Conservation (phyloP, 1,139 yeast genomes). For the Oligophagozyma castellii region DNA sequence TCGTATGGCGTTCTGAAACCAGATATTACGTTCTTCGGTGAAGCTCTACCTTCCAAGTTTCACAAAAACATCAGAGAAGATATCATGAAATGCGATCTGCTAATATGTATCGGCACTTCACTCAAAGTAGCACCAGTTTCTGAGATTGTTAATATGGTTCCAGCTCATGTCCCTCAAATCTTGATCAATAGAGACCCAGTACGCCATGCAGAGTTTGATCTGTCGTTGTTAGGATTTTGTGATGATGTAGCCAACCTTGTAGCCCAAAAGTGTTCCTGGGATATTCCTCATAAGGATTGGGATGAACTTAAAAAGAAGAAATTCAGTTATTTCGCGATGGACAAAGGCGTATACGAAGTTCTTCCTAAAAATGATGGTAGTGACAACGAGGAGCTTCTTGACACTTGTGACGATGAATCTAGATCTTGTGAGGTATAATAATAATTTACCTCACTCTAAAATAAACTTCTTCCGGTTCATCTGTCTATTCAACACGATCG, state of each 20-base stretch:
- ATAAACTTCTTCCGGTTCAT: too few species aligned
- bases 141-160: constrained; percentile 64
- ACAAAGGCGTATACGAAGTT: constrained; percentile 16
- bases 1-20: constrained; percentile 83
- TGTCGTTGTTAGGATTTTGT: constrained; percentile 69
- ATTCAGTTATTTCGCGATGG: constrained; percentile 13
- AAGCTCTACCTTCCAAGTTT: constrained; percentile 62
- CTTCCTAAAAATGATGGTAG: neutral
- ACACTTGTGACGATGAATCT: too few species aligned
- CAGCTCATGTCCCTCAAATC: constrained; percentile 64
- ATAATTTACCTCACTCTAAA: too few species aligned
- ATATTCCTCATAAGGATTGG: constrained; percentile 41
- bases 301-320: constrained; percentile 10
- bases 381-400: too few species aligned
- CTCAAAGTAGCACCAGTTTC: constrained; percentile 94
- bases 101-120: constrained; percentile 86
- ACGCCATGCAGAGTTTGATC: constrained; percentile 66
- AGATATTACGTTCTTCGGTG: constrained; percentile 91
- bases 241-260: constrained; percentile 72
- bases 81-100: constrained; percentile 56
- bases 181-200: constrained; percentile 71
- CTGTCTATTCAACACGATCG: too few species aligned
- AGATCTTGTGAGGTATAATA: too few species aligned
- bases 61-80: constrained; percentile 49
- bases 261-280: constrained; percentile 51